Evolutionary conservation across 2,329 filamentous ascomycete species (phyloP).

Genomic region (Penicillium sumatraense): DNA sequence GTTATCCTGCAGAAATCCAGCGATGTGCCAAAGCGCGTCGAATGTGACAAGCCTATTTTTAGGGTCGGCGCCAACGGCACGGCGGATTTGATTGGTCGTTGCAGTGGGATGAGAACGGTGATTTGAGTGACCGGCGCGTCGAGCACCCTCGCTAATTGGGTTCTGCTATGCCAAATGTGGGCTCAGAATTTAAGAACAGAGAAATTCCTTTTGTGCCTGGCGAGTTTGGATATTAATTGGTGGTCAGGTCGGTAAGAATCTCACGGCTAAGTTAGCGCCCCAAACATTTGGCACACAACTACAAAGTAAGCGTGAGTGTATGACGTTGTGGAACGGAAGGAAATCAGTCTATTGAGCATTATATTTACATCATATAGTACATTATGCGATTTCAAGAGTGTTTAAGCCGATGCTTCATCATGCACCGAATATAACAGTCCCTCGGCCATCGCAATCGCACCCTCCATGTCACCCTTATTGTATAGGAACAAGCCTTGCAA

Average conservation of each 20-base stretch:
- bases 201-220: background rate
- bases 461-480: constrained; percentile 88
- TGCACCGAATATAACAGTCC: constrained; percentile 39
- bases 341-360: background rate
- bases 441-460: constrained; percentile 80
- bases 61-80: constrained; percentile 36
- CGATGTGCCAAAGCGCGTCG: constrained; percentile 1
- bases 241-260: constrained; percentile 15
- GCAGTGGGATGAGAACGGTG: constrained; percentile 19
- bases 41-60: constrained; percentile 29
- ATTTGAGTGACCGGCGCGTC: constrained; percentile 29
- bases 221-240: constrained; percentile 13
- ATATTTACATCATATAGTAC: constrained; percentile 33
- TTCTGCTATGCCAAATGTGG: background rate
- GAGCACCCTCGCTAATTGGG: constrained; percentile 18
- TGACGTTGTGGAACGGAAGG: background rate
- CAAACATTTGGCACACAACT: constrained; percentile 13
- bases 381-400: constrained; percentile 14
- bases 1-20: constrained; percentile 2
- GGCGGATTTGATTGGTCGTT: constrained; percentile 26
- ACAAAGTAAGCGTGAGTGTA: constrained; percentile 5
- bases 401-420: constrained; percentile 30
- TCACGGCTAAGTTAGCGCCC: constrained; percentile 17
- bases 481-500: constrained; percentile 94
- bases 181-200: background rate